Base-by-base conservation (phyloP, 2,329 filamentous ascomycete genomes). In the Mycosphaerella sp. region DNA sequence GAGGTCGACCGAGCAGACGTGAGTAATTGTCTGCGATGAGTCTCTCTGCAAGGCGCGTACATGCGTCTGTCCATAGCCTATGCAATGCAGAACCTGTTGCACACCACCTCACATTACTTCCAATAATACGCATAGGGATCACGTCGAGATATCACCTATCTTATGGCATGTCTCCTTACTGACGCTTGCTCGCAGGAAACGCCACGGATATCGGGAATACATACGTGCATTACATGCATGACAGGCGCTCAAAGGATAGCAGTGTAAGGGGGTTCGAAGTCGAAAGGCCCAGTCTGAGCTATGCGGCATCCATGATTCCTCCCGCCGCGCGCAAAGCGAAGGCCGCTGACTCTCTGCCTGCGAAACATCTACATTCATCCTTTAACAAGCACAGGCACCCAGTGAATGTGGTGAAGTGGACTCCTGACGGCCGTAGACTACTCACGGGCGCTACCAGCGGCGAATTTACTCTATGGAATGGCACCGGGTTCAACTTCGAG, bases 391-490 rank as follows among this genome's bases (percentile, higher is more conserved):
- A 95, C 64, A 95, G 95, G 66, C 93, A 97, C 62, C 93, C 93
- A 1, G 87, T 98, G 65, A 97, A 96, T 58, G 88, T 97, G 7
- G 91, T 98, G 36, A 82, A 89, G 68, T 98, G 93, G 93, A 98
- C 94, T 13, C 93, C 93, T 6, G 93, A 98, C 70, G 93, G 93
- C 25, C 84, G 93, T 55, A 79, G 93, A 60, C 74, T 98, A 50
- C 78, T 98, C 66, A 97, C 93, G 0, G 93, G 89, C 17, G 95
- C 90, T 0, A 95, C 89, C 60, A 97, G 91, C 68, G 93, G 93
- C 65, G 93, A 98, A 68, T 98, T 98, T 64, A 98, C 94, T 35
- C 73, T 98, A 3, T 98, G 93, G 93, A 98, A 98, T 68, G 93
- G 93, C 57, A 97, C 91, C 39, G 91, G 89, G 18, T 98, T 98